phyloP scores from a whole-genome alignment of 2,329 filamentous ascomycete genomes.

The Penicillium occitanis region DNA sequence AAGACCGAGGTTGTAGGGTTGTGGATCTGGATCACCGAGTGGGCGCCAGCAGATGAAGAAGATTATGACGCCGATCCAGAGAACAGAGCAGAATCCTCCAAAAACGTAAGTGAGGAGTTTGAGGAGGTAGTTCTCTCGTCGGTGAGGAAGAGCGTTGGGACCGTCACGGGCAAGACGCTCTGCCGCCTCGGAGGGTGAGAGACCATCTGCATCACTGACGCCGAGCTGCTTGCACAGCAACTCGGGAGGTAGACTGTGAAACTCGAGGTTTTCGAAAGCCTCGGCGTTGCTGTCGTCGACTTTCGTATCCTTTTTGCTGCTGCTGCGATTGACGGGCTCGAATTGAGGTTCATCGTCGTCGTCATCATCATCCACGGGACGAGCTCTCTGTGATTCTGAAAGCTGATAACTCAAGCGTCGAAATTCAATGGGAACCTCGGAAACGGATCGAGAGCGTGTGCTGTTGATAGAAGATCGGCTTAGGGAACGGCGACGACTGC shows the following conservation, averaged over 20 bases:
- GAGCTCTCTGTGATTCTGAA: constrained; percentile 38
- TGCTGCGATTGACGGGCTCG: constrained; percentile 27
- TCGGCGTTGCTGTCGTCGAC: background rate
- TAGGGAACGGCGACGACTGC: constrained; percentile 8
- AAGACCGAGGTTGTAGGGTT: constrained; percentile 65
- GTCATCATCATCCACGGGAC: constrained; percentile 26
- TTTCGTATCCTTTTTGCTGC: constrained; percentile 35
- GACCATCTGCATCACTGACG: constrained; percentile 58
- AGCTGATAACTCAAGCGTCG: constrained; percentile 43
- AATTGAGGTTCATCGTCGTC: constrained; percentile 25
- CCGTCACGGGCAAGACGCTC: constrained; percentile 63
- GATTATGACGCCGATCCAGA: constrained; percentile 63
- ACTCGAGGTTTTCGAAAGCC: constrained; percentile 63
- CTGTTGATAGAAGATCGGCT: constrained; percentile 9
- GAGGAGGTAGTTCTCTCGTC: constrained; percentile 60
- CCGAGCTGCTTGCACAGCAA: constrained; percentile 62
- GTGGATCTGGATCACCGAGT: constrained; percentile 66
- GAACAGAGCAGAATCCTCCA: constrained; percentile 73
- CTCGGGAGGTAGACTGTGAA: constrained; percentile 61
- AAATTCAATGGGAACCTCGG: constrained; percentile 38
- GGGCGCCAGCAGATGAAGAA: constrained; percentile 78
- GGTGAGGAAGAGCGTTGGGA: constrained; percentile 65
- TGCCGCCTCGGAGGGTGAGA: constrained; percentile 59
- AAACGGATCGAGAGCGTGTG: constrained; percentile 22
- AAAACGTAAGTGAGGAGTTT: constrained; percentile 71